Evolutionary conservation across 2,329 filamentous ascomycete genomes (phyloP), one percentile per base, ranked within the genome.

Genomic region (Penicillium nordicum): DNA sequence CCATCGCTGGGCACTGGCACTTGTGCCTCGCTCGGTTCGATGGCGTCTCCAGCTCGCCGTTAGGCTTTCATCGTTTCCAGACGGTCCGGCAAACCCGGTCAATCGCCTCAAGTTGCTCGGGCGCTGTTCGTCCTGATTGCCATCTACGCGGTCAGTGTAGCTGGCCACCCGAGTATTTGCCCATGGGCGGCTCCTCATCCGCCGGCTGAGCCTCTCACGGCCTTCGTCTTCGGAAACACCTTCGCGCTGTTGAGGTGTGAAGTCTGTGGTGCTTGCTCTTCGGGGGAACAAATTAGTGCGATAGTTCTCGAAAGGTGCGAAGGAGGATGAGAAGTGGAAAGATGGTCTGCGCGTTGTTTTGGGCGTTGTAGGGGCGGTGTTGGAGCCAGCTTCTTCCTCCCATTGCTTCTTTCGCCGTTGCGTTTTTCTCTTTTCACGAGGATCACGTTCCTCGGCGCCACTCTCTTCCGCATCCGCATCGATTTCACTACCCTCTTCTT

Each of bases 391-490:
- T 66, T 70, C 66, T 21, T 67, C 63, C 23, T 73, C 81, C 73
- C 76, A 81, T 79, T 71, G 83, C 63, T 85, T 79, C 61, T 82
- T 80, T 63, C 81, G 86, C 69, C 84, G 85, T 59, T 58, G 44
- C 10, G 55, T 50, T 46, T 86, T 87, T 72, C 82, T 86, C 73
- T 83, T 89, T 32, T 79, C 79, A 59, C 82, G 83, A 2, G 29
- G 74, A 67, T 50, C 79, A 18, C 76, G 76, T n/a, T 81, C 82
- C 69, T 96, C 92, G 50, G 92, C 90, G 0, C 87, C 89, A 43
- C 91, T 96, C 69, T 94, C 90, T 70, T 96, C 92, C 1, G 88
- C 90, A 71, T 94, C 90, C 0, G 88, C 87, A 67, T 89, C 87
- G 14, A 80, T 85, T 71, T 92, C 90, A 70, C 86, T 89, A 21